Base-by-base conservation (phyloP, 2,329 filamentous ascomycete species). In the Exutisphaerella laricina region DNA sequence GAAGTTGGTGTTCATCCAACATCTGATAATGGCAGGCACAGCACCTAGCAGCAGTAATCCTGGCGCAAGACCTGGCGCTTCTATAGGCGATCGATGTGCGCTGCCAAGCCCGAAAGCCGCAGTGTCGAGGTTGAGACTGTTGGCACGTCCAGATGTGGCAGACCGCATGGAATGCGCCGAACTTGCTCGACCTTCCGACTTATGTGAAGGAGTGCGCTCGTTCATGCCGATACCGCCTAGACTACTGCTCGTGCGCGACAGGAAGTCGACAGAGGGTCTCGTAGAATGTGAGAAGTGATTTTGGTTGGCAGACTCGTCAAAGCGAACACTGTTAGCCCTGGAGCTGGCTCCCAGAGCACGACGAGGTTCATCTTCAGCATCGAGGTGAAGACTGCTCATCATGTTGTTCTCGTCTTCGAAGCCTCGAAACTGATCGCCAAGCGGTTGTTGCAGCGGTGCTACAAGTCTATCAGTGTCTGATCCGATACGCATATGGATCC, bases 281-380 rank as follows among this genome's bases (percentile, higher is more conserved):
- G 84, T 85, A 51, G 79, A 80, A 59, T 94, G 87, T 26, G 82
- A 83, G 79, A 92, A 94, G 63, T 88, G 88, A 35, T 87, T 85
- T 57, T 95, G 88, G 56, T 95, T 80, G 10, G 90, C 89, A 60
- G 88, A 95, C 63, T 97, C 90, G 61, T 97, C 92, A 58, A 98
- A 98, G 26, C 92, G 85, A 55, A 98, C 92, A 61, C 92, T 97
- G 63, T 97, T 97, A 35, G 92, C 90, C 56, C 92, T 79, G 13
- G 92, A 98, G 13, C 88, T 84, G 14, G 86, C 87, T 41, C 92
- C 87, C 50, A 90, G 79, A 23, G 49, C 57, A 48, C 60, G 54
- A 44, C 88, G 82, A 22, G 85, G 85, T 60, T 89, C 85, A 50
- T 97, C 88, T 49, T 95, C 89, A 4, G 83, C 77, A 51, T 95